Percentiles rank a stretch among this genome's conserved stretches.
Evolutionary conservation across 2,329 filamentous ascomycete genomes (phyloP).

Genomic region (Bipolaris victoriae): DNA sequence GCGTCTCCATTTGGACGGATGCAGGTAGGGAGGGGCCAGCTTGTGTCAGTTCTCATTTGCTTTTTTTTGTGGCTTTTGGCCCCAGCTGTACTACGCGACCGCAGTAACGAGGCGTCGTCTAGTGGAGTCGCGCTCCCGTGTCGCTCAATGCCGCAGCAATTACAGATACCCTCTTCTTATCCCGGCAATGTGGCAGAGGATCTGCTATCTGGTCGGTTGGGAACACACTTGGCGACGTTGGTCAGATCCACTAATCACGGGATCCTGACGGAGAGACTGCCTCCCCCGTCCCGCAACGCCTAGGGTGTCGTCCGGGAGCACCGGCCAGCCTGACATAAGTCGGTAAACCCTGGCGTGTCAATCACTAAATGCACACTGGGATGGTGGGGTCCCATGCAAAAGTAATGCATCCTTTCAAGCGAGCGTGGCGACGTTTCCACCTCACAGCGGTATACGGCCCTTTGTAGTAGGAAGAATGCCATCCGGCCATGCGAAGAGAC

Average conservation of each 20-base stretch:
- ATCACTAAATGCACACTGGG: not conserved
- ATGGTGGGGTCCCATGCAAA: not conserved
- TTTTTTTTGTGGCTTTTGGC: not conserved
- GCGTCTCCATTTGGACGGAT: not conserved
- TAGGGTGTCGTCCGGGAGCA: not conserved
- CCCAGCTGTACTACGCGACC: not conserved
- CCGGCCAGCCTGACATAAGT: not conserved
- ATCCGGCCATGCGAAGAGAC: slow-evolving; percentile 1
- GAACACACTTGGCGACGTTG: not conserved
- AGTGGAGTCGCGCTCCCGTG: not conserved
- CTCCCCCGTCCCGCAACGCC: not conserved
- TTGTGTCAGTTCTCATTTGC: not conserved
- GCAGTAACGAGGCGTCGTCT: not conserved
- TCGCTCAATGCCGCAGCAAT: not conserved
- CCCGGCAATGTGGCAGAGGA: not conserved
- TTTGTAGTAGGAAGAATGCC: not conserved
- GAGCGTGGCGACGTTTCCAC: not conserved
- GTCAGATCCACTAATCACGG: not conserved
- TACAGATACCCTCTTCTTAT: not conserved
- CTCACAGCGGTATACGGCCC: not conserved
- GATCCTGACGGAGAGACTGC: not conserved
- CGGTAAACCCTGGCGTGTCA: not conserved
- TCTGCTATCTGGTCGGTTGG: not conserved
- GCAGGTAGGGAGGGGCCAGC: not conserved
- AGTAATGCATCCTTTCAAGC: slow-evolving; percentile 1